Evolutionary conservation across 495 filamentous ascomycete species (phyloP).

Genomic region (Aspergillus heteromorphus): DNA sequence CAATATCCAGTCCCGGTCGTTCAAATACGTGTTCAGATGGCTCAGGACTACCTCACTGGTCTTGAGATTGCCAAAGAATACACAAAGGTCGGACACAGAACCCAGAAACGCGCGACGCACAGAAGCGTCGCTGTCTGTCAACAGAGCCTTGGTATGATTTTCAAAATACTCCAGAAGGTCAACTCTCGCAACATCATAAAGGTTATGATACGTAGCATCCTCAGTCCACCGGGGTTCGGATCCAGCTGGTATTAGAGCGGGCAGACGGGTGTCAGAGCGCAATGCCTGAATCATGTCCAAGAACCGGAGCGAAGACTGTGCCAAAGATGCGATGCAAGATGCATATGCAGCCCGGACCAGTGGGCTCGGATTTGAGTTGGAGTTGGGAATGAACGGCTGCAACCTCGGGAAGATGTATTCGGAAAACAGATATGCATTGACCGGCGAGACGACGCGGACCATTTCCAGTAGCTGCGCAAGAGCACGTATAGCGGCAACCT

Average conservation of each 20-base stretch:
- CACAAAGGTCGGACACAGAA: constrained; percentile 86
- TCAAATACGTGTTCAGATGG: constrained; percentile 95
- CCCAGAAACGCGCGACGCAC: constrained; percentile 91
- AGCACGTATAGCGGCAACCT: constrained; percentile 75
- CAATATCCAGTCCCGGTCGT: constrained; percentile 92
- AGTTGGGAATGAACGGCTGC: constrained; percentile 57
- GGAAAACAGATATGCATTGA: constrained; percentile 92
- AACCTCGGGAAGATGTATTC: constrained; percentile 90
- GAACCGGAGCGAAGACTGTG: constrained; percentile 80
- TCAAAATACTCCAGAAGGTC: constrained; percentile 80
- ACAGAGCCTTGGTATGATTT: constrained; percentile 76
- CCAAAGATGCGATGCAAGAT: constrained; percentile 83
- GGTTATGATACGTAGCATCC: constrained; percentile 67
- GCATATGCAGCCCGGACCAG: constrained; percentile 86
- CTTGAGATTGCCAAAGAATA: constrained; percentile 86
- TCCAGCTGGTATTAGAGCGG: constrained; percentile 67
- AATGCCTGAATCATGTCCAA: constrained; percentile 87
- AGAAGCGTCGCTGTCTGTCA: constrained; percentile 82
- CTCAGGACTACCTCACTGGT: constrained; percentile 92
- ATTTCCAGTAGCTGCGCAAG: constrained; percentile 84
- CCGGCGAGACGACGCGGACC: constrained; percentile 80
- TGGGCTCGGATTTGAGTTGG: constrained; percentile 54
- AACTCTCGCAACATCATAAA: constrained; percentile 75
- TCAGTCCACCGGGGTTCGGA: constrained; percentile 56
- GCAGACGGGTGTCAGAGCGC: constrained; percentile 75